Base-by-base conservation (phyloP, 2,329 filamentous ascomycete species). In the Colletotrichum sojae region DNA sequence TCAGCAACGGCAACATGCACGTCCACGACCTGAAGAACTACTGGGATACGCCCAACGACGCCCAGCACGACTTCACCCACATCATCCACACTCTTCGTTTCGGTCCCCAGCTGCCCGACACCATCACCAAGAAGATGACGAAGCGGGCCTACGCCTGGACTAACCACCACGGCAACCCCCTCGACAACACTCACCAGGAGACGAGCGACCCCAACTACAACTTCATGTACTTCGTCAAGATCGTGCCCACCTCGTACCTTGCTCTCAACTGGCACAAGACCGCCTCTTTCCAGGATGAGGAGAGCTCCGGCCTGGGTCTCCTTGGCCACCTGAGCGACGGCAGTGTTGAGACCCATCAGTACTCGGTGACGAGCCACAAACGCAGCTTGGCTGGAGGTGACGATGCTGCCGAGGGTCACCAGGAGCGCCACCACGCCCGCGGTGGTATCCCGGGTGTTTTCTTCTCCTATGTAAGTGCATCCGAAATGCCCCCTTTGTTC, bases 161-260 rank as follows among this genome's bases (percentile, higher is more conserved):
- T 12, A 95, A 94, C 81, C 93, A 97, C 82, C 94, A 98, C 80
- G 82, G 94, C 73, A 98, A 98, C 81, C 96, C 96, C 5, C 89
- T 99, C 5, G 97, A 99, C 77, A 86, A 88, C 61, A 93, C 92
- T 4, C 84, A 88, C 72, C 94, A 98, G 84, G 83, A 86, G 60
- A 97, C 94, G 2, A 84, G 88, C 43, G 94, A 98, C 76, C 89
- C 94, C 73, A 92, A 92, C 72, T 98, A 88, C 86, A 99, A 98
- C 85, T 99, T 91, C 81, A 97, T 98, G 94, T 99, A 99, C 85
- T 99, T 99, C 81, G 88, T 99, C 82, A 99, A 99, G 86, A 96
- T 99, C 66, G 96, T 99, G 39, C 94, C 93, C 3, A 99, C 96
- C 2, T 95, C 94, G 1, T 99, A 98, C 79, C 88, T 98, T 27